Base-by-base conservation (phyloP, 2,329 filamentous ascomycete species). In the Aureobasidium sp. region DNA sequence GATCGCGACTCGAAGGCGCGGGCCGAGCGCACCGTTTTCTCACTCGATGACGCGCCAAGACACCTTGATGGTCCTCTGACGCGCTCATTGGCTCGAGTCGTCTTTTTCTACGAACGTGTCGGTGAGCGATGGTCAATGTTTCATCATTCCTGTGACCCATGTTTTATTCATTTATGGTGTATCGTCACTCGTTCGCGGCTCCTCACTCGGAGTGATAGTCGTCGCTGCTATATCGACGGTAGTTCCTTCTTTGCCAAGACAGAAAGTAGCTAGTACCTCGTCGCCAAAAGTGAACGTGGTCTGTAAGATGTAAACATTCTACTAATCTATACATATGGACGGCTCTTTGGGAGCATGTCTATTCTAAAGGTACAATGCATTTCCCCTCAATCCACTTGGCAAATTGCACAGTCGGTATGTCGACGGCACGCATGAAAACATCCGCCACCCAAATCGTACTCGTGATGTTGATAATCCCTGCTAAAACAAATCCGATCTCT, bases 401-500 rank as follows among this genome's bases (percentile, higher is more conserved):
- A 69, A 89, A 85, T 71, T 80, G 81, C 61, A 89, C 87, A 9
- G 83, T 83, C 1, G 86, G 86, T 59, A 82, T 81, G 69, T 90
- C 87, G 20, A 89, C 82, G 3, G 79, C 78, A 29, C 87, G 79
- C 81, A 85, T 88, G 67, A 87, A 88, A 5, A 89, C 69, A 67
- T 90, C 87, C 1, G 86, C 82, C 65, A 80, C 82, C 81, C 85
- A 88, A 20, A 90, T 77, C 0, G 81, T 78, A 23, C 84, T 81
- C 27, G 88, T 75, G 56, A 90, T 69, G 4, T 90, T 73, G 27
- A 91, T 3, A 86, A 85, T 7, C 84, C 67, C 53, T 89, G 76
- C 70, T 88, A 90, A 0, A 82, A 82, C 36, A 87, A 60, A 75
- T 88, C 88, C 36, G 91, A 73, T 0, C 88, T 89, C 70, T 60